Base-by-base conservation (phyloP, 2,329 filamentous ascomycete genomes). In the Ophiostoma sp. region DNA sequence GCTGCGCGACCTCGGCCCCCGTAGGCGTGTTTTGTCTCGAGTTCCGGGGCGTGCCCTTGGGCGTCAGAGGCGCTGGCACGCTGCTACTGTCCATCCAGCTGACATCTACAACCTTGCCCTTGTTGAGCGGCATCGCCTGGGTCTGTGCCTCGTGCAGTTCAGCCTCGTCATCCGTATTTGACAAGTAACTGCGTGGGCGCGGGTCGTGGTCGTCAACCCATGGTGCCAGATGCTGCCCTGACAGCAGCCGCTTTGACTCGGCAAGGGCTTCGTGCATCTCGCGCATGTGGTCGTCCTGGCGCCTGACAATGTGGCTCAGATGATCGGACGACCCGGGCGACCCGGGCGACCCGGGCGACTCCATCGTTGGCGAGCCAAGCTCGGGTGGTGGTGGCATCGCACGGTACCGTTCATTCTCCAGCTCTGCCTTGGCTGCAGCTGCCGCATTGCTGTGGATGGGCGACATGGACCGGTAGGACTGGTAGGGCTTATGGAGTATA, bases 201-300 rank as follows among this genome's bases (percentile, higher is more conserved):
- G 40, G 47, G 38, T 66, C 67, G 4, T 40, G 47, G 47, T 62
- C 47, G 45, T 69, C 66, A 27, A 66, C 63, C 70, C 70, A 71
- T 14, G 70, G 69, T 52, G 67, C 67, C 40, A 70, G 65, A 27
- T 66, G 66, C 63, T 67, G 66, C 8, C 42, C 60, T 8, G 62
- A 67, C 63, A 71, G 52, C 40, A 68, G 41, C 4, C 58, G 67
- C 40, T 67, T 66, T 5, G 70, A 72, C 18, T 67, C 67, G 4
- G 67, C 67, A 42, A 72, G 45, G 2, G 67, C 66, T 5, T 69
- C 68, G n/a, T 69, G 66, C 66, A 71, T 66, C 42, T 66, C 58
- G 6, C 44, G 69, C 45, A 71, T 67, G 63, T 67, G 67, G 6
- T 68, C 63, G 8, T 68, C 70, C 16, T 68, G 68, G 8, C n/a